Evolutionary conservation across 495 filamentous ascomycete genomes (phyloP).

Genomic region (Aspergillus haitiensis): DNA sequence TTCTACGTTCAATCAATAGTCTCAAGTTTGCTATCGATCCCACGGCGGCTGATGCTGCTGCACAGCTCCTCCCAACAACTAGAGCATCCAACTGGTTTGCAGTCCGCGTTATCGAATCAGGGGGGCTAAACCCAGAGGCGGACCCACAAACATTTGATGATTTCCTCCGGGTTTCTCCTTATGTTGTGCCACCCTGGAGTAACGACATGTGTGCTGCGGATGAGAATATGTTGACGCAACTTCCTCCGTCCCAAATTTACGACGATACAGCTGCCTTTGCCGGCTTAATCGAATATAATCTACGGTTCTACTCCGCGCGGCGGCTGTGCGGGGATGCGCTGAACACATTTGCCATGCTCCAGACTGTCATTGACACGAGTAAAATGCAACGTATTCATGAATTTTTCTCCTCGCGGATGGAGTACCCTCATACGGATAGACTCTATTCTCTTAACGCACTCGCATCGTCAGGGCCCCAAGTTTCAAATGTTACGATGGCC

Average conservation of each 20-base stretch:
- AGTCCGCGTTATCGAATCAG: conserved; percentile 53
- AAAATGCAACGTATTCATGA: conserved; percentile 40
- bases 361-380: conserved; percentile 40
- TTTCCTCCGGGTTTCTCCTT: conserved; percentile 35
- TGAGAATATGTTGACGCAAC: conserved; percentile 24
- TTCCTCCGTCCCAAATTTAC: conserved; percentile 37
- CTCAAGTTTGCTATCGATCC: conserved; percentile 33
- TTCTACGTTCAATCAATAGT: conserved; percentile 26
- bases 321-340: conserved; percentile 34
- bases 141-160: conserved; percentile 43
- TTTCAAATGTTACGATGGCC: conserved; percentile 51
- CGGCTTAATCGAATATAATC: conserved; percentile 40
- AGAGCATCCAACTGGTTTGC: conserved; percentile 50
- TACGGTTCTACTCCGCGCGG: conserved; percentile 30
- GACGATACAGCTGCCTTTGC: conserved; percentile 38
- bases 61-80: conserved; percentile 29
- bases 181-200: conserved; percentile 42
- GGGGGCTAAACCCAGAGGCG: conserved; percentile 36
- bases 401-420: conserved; percentile 35
- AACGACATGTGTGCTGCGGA: conserved; percentile 22
- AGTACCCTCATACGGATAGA: conserved; percentile 20
- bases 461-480: conserved; percentile 41
- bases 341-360: conserved; percentile 36
- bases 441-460: conserved; percentile 20
- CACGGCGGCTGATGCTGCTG: conserved; percentile 7